Evolutionary conservation across 305 asterid species (phyloP).

Genomic region (Stenogyne calaminthoides): DNA sequence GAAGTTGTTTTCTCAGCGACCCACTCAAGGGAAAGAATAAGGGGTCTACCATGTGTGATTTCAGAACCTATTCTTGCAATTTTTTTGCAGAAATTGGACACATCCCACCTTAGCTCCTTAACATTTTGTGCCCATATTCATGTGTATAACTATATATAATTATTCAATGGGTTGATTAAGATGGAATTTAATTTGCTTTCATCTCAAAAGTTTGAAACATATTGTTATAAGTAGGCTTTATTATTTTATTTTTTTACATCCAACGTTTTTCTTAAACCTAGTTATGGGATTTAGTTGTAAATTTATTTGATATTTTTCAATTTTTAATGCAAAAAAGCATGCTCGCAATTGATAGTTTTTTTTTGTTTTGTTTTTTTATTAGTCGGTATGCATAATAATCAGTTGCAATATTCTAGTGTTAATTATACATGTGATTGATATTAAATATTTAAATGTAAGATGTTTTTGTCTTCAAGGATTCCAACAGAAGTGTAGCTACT

Average conservation of each 20-base stretch:
- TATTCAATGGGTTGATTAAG: background rate
- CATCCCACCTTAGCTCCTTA: background rate
- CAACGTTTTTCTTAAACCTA: background rate
- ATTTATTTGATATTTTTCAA: background rate
- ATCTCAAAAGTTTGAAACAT: background rate
- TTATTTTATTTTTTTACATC: background rate
- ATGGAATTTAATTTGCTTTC: background rate
- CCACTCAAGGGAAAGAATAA: conserved; percentile 20
- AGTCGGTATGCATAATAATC: background rate
- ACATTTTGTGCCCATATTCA: conserved; percentile 18
- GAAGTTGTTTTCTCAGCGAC: conserved; percentile 20
- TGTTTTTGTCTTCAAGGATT: conserved; percentile 8
- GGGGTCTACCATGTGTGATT: conserved; percentile 46
- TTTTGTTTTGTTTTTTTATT: no score
- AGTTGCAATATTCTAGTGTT: background rate
- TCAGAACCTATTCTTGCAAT: conserved; percentile 18
- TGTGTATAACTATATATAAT: background rate
- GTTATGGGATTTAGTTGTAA: background rate
- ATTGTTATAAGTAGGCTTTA: background rate
- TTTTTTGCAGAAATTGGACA: conserved; percentile 18
- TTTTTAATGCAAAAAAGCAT: background rate
- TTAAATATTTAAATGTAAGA: background rate
- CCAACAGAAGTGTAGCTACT: background rate
- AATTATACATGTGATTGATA: background rate
- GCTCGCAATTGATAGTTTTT: background rate